These are phyloP conservation scores for Lepidium didymum DNA, from an alignment of 345 rosid genomes.

Conservation along the genomic window DNA sequence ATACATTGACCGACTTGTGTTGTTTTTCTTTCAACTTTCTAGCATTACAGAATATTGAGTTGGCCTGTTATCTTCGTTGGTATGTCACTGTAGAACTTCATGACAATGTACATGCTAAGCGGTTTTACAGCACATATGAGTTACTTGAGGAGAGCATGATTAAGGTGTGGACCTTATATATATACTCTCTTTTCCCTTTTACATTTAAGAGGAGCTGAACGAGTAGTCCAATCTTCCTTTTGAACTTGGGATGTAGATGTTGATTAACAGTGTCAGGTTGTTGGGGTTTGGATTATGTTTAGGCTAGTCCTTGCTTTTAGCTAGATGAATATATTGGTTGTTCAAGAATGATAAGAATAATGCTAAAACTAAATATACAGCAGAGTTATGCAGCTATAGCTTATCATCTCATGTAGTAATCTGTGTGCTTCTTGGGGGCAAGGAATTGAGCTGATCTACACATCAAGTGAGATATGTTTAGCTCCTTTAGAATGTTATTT, in stretches of 20 bases:
- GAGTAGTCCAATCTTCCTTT: background rate
- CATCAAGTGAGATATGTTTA: background rate
- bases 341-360: background rate
- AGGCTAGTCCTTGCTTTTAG: no score
- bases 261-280: background rate
- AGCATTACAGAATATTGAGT: constrained; percentile 77
- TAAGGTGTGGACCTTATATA: constrained; percentile 43
- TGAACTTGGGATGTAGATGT: constrained; percentile 1
- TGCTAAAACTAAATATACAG: background rate
- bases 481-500: constrained; percentile 8
- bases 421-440: background rate
- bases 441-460: background rate
- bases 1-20: constrained; percentile 21
- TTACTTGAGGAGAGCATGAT: constrained; percentile 65
- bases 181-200: background rate
- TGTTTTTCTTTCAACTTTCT: constrained; percentile 29
- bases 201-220: background rate
- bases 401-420: background rate
- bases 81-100: constrained; percentile 87
- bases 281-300: no score
- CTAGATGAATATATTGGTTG: no score
- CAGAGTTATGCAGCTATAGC: background rate
- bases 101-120: constrained; percentile 78
- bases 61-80: constrained; percentile 98
- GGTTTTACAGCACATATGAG: constrained; percentile 72